A percentile compares a stretch with the other conserved stretches of the same genome.
phyloP scores from a whole-genome alignment of 1,139 yeast genomes.

The Sugiyamaella japonica region DNA sequence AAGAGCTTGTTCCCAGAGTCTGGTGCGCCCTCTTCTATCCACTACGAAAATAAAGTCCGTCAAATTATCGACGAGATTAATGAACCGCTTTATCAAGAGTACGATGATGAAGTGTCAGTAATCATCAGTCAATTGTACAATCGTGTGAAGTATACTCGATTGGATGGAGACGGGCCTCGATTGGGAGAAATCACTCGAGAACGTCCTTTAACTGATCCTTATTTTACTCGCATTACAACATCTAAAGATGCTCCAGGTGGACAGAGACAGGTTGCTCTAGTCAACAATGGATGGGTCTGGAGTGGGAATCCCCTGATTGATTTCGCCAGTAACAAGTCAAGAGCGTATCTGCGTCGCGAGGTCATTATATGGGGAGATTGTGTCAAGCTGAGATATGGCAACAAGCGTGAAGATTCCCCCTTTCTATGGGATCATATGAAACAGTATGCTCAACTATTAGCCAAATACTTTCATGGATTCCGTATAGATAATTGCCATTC shows the following conservation, averaged over 20 bases:
- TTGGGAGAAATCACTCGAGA: slow-evolving; percentile 59
- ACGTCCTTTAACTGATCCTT: slow-evolving; percentile 75
- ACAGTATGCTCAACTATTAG: slow-evolving; percentile 69
- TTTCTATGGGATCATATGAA: slow-evolving; percentile 87
- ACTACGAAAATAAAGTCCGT: slow-evolving; percentile 48
- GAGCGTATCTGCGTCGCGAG: slow-evolving; percentile 84
- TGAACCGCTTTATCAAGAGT: slow-evolving; percentile 66
- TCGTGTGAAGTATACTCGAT: slow-evolving; percentile 70
- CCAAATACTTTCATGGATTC: slow-evolving; percentile 80
- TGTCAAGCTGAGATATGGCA: slow-evolving; percentile 86
- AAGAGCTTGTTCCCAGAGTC: slow-evolving; percentile 45
- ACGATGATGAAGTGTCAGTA: slow-evolving; percentile 67
- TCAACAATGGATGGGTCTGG: slow-evolving; percentile 99
- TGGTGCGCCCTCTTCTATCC: slow-evolving; percentile 24
- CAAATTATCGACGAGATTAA: slow-evolving; percentile 75
- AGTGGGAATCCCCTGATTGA: slow-evolving; percentile 92
- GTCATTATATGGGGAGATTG: slow-evolving; percentile 98
- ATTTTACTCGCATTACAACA: slow-evolving; percentile 69
- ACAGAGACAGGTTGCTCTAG: slow-evolving; percentile 52
- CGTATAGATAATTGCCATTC: slow-evolving; percentile 96
- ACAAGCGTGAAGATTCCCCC: slow-evolving; percentile 76
- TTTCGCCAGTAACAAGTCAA: slow-evolving; percentile 78
- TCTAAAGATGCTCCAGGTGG: slow-evolving; percentile 46
- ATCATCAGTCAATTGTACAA: slow-evolving; percentile 70
- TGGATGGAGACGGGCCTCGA: slow-evolving; percentile 79